Percentiles rank a stretch among this genome's conserved stretches.
These are phyloP conservation scores for Solanum habrochaites DNA, from an alignment of 257 asterid species.

Conservation along the genomic window DNA sequence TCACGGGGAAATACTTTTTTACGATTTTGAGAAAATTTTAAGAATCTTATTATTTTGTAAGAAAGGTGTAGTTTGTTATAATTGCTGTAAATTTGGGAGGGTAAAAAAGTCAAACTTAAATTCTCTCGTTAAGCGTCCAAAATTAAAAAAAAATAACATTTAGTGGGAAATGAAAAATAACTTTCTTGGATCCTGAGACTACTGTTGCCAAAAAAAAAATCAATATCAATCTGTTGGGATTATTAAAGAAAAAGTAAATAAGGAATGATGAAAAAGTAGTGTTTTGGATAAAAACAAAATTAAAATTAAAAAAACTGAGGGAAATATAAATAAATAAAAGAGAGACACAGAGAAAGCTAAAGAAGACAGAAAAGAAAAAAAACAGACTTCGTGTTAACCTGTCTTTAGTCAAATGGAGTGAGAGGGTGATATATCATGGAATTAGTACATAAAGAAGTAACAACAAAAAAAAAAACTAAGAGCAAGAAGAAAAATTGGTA, in stretches of 20 bases:
- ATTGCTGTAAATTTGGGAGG: too few relatives aligned
- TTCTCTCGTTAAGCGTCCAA: too few relatives aligned
- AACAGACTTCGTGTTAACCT: background rate
- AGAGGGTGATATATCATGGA: too few relatives aligned
- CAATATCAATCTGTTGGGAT: conserved; percentile 13
- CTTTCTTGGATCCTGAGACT: conserved; percentile 66
- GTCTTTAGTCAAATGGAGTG: conserved; percentile 16
- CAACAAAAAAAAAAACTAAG: background rate
- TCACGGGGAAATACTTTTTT: too few relatives aligned
- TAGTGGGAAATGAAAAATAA: conserved; percentile 24
- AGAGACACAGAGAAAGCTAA: background rate
- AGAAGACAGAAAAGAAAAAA: background rate
- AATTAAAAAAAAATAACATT: background rate
- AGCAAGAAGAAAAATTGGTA: background rate
- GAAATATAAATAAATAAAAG: background rate
- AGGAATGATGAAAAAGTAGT: conserved; percentile 54
- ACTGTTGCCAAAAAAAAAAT: conserved; percentile 10
- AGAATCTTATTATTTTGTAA: too few relatives aligned
- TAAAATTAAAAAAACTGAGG: background rate
- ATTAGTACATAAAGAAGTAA: background rate
- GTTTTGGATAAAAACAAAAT: background rate
- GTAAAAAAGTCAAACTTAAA: too few relatives aligned
- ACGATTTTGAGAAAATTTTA: too few relatives aligned
- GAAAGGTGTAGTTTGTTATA: too few relatives aligned
- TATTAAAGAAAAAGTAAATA: conserved; percentile 46